A percentile compares a stretch with the other conserved stretches of the same genome.
These are phyloP conservation scores for Vaccinium corymbosum DNA, from an alignment of 148 eudicot genomes.

Conservation along the genomic window DNA sequence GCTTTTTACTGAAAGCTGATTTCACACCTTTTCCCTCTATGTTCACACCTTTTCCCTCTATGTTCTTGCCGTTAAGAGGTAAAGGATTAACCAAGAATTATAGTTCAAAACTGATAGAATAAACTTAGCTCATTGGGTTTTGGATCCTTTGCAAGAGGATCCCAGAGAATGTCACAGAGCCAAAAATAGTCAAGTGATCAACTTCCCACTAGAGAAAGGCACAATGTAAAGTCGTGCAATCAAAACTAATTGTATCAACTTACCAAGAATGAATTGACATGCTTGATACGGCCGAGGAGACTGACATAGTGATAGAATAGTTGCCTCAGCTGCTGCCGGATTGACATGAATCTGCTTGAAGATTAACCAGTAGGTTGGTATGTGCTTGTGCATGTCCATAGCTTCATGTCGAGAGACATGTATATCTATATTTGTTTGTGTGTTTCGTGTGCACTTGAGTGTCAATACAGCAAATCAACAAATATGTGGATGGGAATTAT, in stretches of 20 bases:
- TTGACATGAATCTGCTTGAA: constrained; percentile 70
- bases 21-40: background rate
- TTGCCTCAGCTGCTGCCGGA: constrained; percentile 87
- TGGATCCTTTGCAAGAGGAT: background rate
- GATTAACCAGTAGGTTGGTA: background rate
- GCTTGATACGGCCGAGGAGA: constrained; percentile 81
- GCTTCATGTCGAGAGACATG: background rate
- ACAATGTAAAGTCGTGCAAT: background rate
- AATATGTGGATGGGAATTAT: background rate
- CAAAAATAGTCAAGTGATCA: constrained; percentile 10
- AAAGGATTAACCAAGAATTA: background rate
- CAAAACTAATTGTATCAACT: constrained; percentile 18
- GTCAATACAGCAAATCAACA: background rate
- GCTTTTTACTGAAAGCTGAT: background rate
- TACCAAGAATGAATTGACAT: constrained; percentile 93
- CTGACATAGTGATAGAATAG: constrained; percentile 75
- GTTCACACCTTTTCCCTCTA: background rate
- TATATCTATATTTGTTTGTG: background rate
- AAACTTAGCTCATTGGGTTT: constrained; percentile 6
- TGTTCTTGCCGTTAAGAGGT: background rate
- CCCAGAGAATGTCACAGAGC: background rate
- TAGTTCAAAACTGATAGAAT: background rate
- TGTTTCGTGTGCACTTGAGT: background rate
- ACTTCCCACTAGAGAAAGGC: constrained; percentile 10
- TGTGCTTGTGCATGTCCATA: constrained; percentile 2